These are phyloP conservation scores for Maudiozyma turicensis DNA, from an alignment of 805 yeast species.

Conservation along the genomic window DNA sequence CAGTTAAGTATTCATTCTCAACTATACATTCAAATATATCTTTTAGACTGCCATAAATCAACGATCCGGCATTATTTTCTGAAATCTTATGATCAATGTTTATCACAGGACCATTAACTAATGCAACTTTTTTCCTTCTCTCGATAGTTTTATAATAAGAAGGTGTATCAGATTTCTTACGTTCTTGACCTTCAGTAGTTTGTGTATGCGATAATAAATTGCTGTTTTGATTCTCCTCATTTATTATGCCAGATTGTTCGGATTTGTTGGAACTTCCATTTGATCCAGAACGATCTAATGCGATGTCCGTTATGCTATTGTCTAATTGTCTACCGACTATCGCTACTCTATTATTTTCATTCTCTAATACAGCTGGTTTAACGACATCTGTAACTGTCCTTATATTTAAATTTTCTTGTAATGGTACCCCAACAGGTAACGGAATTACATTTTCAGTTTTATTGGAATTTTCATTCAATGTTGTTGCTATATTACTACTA, in stretches of 20 bases:
- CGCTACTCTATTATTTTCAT: not conserved
- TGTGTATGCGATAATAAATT: not conserved
- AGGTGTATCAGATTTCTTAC: not conserved
- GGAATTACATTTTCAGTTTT: not conserved
- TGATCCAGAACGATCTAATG: not conserved
- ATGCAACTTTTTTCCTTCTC: conserved; percentile 68
- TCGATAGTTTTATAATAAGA: conserved; percentile 37
- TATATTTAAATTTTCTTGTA: too few relatives aligned
- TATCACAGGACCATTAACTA: conserved; percentile 70
- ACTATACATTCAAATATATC: conserved; percentile 78
- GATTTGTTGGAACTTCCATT: not conserved
- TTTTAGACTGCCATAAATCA: conserved; percentile 56
- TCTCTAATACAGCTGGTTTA: not conserved
- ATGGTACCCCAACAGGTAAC: not conserved
- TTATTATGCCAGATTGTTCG: not conserved
- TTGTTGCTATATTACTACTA: not conserved
- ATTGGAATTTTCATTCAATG: not conserved
- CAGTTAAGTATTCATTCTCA: conserved; percentile 58
- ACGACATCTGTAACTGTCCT: not conserved
- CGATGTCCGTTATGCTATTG: not conserved
- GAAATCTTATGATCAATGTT: conserved; percentile 58
- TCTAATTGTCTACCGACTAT: conserved; percentile 2
- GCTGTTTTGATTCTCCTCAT: not conserved
- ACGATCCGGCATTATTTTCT: conserved; percentile 26
- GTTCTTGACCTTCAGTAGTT: not conserved